Evolutionary conservation across 2,329 filamentous ascomycete genomes (phyloP).

Genomic region (Alternaria atra): DNA sequence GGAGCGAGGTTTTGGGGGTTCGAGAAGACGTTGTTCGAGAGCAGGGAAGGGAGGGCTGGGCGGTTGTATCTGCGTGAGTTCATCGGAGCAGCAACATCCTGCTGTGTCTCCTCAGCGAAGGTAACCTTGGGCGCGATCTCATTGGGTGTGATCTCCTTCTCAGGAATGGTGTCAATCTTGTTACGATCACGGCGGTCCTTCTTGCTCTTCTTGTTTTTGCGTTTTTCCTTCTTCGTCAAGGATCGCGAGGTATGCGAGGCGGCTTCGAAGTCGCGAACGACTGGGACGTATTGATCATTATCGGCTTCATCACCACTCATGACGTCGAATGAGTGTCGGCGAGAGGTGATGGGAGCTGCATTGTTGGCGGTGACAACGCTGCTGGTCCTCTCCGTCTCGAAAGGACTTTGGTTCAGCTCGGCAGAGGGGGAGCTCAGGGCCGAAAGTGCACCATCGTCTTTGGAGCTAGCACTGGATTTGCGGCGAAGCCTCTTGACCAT

Average conservation of each 20-base stretch:
- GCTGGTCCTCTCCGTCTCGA: constrained; percentile 43
- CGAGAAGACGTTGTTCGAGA: constrained; percentile 75
- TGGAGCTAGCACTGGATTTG: constrained; percentile 79
- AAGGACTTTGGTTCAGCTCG: constrained; percentile 50
- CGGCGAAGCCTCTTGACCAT: constrained; percentile 77
- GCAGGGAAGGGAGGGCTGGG: constrained; percentile 69
- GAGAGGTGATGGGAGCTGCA: constrained; percentile 33
- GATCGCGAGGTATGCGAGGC: constrained; percentile 46
- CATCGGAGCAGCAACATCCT: constrained; percentile 49
- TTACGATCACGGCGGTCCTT: constrained; percentile 55
- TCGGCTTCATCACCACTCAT: constrained; percentile 65
- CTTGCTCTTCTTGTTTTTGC: constrained; percentile 58
- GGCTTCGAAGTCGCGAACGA: constrained; percentile 60
- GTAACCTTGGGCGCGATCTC: constrained; percentile 45
- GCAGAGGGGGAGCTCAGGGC: constrained; percentile 57
- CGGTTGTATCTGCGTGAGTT: constrained; percentile 63
- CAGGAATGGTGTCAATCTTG: constrained; percentile 33
- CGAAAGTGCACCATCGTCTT: constrained; percentile 63
- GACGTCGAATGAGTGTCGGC: constrained; percentile 53
- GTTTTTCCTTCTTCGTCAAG: constrained; percentile 52
- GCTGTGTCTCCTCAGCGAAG: constrained; percentile 50
- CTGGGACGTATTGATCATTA: constrained; percentile 55
- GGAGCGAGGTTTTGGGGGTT: constrained; percentile 51
- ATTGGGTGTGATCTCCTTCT: constrained; percentile 29
- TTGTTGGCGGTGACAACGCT: constrained; percentile 32